A percentile compares a stretch with the other conserved stretches of the same genome.
Conservation (phyloP, 805 yeast genomes). For the Yarrowia osloensis region DNA sequence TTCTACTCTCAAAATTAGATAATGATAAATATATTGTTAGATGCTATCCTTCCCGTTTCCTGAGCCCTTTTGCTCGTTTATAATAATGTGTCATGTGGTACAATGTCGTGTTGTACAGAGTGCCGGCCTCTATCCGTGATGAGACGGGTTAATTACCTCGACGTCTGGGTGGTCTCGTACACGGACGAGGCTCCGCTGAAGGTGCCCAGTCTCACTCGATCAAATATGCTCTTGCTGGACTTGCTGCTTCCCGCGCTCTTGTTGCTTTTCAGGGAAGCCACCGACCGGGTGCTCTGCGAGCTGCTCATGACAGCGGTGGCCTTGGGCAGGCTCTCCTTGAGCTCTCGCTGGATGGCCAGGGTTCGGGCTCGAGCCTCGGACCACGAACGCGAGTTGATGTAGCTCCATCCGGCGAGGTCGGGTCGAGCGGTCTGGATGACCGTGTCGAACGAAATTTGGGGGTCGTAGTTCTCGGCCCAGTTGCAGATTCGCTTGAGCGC, state of each 20-base stretch:
- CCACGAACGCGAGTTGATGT: conserved; percentile 29
- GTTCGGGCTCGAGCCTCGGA: conserved; percentile 29
- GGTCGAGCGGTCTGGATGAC: conserved; percentile 16
- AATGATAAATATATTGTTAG: conserved; percentile 21
- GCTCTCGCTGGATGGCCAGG: conserved; percentile 28
- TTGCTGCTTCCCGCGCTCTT: conserved; percentile 7
- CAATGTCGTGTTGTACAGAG: background rate
- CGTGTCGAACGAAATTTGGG: conserved; percentile 22
- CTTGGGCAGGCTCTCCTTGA: conserved; percentile 22
- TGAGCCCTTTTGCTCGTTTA: conserved; percentile 12
- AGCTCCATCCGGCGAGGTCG: conserved; percentile 20
- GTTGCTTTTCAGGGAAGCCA: conserved; percentile 18
- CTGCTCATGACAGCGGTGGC: conserved; percentile 6
- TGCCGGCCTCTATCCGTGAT: background rate
- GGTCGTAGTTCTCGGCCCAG: conserved; percentile 29
- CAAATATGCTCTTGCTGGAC: conserved; percentile 22
- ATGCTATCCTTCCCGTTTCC: conserved; percentile 5
- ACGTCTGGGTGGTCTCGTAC: conserved; percentile 21
- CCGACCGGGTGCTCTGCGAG: conserved; percentile 5
- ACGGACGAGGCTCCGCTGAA: conserved; percentile 1
- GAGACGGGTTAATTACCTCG: background rate
- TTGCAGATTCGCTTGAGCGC: conserved; percentile 29
- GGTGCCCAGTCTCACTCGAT: conserved; percentile 19
- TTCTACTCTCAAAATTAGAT: background rate
- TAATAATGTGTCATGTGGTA: conserved; percentile 5